Conservation (phyloP, 2,329 filamentous ascomycete genomes). For the Hypoxylon sp. region DNA sequence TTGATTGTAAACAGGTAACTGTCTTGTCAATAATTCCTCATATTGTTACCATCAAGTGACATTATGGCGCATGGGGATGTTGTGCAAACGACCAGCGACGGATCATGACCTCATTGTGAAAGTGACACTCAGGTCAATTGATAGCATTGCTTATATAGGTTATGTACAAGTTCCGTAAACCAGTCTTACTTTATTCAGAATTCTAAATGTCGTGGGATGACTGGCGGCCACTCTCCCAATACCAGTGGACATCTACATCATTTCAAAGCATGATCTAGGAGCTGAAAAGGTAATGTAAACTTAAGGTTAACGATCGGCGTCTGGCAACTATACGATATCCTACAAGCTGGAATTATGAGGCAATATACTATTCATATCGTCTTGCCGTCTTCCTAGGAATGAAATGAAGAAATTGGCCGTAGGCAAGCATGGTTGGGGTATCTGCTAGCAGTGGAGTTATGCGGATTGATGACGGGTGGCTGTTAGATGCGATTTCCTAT, state of each 20-base stretch:
- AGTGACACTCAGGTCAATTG: background rate
- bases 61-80: background rate
- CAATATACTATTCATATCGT: slow-evolving; percentile 5
- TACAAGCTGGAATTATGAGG: background rate
- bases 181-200: background rate
- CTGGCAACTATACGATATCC: background rate
- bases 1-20: slow-evolving; percentile 1
- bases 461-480: background rate
- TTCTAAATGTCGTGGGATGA: background rate
- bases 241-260: too few species aligned
- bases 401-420: background rate
- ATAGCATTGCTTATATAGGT: background rate
- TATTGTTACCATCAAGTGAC: background rate
- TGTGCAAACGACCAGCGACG: slow-evolving; percentile 4
- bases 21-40: background rate
- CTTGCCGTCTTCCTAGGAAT: background rate
- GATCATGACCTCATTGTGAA: slow-evolving; percentile 29
- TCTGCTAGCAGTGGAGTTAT: too few species aligned
- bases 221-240: background rate
- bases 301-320: background rate
- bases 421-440: too few species aligned
- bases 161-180: background rate
- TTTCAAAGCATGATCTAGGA: too few species aligned
- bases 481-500: background rate
- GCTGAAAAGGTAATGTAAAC: background rate